These are phyloP conservation scores for Colletotrichum viniferum DNA, from an alignment of 2,329 filamentous ascomycete genomes.

Conservation along the genomic window DNA sequence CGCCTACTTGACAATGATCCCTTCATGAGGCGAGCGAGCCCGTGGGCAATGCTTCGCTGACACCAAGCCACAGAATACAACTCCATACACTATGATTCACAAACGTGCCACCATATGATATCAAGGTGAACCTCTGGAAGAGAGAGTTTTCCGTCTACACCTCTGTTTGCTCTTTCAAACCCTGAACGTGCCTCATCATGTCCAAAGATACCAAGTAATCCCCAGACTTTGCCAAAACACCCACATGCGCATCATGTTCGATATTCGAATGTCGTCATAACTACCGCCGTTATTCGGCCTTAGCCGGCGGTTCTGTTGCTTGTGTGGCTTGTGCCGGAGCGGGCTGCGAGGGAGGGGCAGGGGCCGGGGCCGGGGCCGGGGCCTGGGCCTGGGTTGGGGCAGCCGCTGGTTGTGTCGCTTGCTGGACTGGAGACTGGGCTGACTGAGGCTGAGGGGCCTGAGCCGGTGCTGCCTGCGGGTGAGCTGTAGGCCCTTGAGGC, in stretches of 20 bases:
- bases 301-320: background rate
- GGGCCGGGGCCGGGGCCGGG: background rate
- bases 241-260: background rate
- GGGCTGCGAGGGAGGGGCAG: background rate
- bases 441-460: background rate
- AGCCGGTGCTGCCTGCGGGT: background rate
- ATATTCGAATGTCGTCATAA: background rate
- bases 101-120: constrained; percentile 8
- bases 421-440: background rate
- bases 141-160: background rate
- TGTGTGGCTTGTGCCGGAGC: background rate
- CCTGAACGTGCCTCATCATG: background rate
- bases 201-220: background rate
- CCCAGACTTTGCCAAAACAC: background rate
- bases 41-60: constrained; percentile 17
- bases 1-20: constrained; percentile 10
- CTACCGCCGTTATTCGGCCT: background rate
- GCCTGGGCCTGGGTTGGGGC: background rate
- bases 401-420: background rate
- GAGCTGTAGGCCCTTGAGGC: background rate
- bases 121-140: background rate
- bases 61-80: constrained; percentile 22
- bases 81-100: constrained; percentile 22
- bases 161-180: background rate
- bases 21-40: constrained; percentile 18